Base-by-base conservation (phyloP, 306 rosid genomes). In the Gleditsia sinensis region DNA sequence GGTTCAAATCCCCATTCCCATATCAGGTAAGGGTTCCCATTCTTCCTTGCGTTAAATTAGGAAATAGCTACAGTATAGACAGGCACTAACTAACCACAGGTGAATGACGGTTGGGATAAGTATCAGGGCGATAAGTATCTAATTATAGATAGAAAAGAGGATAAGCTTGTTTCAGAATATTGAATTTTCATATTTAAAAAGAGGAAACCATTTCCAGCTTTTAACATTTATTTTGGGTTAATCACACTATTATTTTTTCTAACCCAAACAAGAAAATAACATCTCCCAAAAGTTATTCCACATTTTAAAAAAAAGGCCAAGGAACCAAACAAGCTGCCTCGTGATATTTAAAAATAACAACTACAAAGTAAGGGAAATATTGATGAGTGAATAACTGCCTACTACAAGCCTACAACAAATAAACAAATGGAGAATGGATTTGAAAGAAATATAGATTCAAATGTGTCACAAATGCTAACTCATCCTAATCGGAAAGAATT, bases 211-310 rank as follows among this genome's bases (percentile, higher is more conserved):
- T 51, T 49, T 23, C 67, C 46, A 77, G 40, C 8, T 46, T 48
- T 54, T 42, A 40, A 54, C 23, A 66, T 33, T 59, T 39, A 28
- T 37, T 72, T 48, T 72, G 53, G 30, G 42, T 62, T 39, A 57
- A 70, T 21, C 20, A 46, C 10, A 50, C 19, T 6, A 17, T 13
- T 20, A 10, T 63, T 46, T 11, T 70, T 25, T 50, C 43, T 49
- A 37, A 17, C 30, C 37, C 21, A 7, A 71, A 13, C 43, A 64
- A 49, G 9, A 37, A 3, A 80, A 49, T 48, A 58, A 16, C 7
- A 67, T 24, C 20, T 58, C 48, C 48, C n/a, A 40, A 75, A 68
- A 32, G 34, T 48, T 32, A 59, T 74, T 79, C 25, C 45, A 23
- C 14, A 49, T n/a, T n/a, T n/a, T 7, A 21, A 62, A 34, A 39